Conservation (phyloP, 2,329 filamentous ascomycete species). For the Pestalotiopsis sp. region DNA sequence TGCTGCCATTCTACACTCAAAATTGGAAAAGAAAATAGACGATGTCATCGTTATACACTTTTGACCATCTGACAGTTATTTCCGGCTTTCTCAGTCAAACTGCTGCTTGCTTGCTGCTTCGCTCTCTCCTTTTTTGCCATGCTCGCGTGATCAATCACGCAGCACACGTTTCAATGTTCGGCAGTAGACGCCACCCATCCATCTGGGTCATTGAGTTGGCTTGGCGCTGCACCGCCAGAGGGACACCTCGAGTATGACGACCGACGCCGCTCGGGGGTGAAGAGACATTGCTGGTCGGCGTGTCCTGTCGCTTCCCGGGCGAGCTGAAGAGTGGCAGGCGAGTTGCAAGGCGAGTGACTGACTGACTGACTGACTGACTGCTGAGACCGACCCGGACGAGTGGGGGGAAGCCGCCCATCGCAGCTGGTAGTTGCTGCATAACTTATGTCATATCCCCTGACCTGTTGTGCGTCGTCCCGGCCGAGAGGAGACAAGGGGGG, state of each 20-base stretch:
- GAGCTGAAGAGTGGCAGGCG: neutral
- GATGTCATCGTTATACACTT: neutral
- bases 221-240: neutral
- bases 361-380: no score
- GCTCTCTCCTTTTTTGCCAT: neutral
- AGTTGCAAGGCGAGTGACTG: neutral
- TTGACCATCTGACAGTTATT: neutral
- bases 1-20: neutral
- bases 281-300: neutral
- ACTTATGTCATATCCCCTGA: neutral
- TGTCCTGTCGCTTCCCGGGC: neutral
- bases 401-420: neutral
- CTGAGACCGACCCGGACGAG: neutral
- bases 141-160: neutral
- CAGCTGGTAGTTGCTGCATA: neutral
- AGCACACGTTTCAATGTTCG: no score
- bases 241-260: neutral
- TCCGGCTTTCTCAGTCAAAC: neutral
- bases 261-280: neutral
- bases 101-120: neutral
- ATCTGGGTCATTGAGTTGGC: neutral
- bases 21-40: neutral
- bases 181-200: neutral
- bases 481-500: neutral
- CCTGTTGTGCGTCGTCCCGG: neutral